Evolutionary conservation across 768 basidiomycete genomes (phyloP), one percentile per base, ranked within the genome.

Genomic region (Naganishia antarctica): DNA sequence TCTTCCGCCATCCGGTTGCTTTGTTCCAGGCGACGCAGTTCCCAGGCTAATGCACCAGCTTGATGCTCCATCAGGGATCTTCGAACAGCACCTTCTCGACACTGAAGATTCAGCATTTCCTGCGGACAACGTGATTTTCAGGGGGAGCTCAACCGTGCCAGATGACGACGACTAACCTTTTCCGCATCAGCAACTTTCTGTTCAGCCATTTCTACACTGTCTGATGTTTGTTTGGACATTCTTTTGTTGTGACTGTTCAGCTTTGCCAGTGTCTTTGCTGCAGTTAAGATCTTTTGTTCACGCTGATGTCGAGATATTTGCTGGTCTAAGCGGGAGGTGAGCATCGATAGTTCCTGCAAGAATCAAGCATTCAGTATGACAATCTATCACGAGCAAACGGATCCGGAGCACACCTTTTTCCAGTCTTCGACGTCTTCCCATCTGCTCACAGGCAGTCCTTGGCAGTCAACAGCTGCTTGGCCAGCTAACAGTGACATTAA

Each of bases 391-490:
- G 43, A 26, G 25, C 0, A 0, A 48, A 40, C 32, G 40, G 0
- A 9, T 66, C 81, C n/a, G n/a, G 40, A 66, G 86, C 86, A 81
- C 23, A 57, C 53, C 53, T 85, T 85, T 78, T 87, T 88, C 68
- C 86, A 80, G 32, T 83, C 83, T 63, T 88, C 86, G 16, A 87
- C 84, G 69, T 87, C 84, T 49, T 88, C 87, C 66, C 86, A 83
- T 60, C 82, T 84, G 46, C 93, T 80, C 23, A 96, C 86, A 60
- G 87, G 85, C 73, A 84, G 89, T 47, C 85, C 84, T 31, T 88
- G 85, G 71, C 89, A 89, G 71, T 97, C 91, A n/a, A 97, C 86
- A 44, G 90, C 84, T 4, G 94, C 94, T 78, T 97, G 91, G 61
- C 91, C 91, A 44, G 92, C 89, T 68, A 98, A 80, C 43, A 99